These are phyloP conservation scores for Hemileccinum impolitum DNA, from an alignment of 768 basidiomycete species.

Conservation along the genomic window DNA sequence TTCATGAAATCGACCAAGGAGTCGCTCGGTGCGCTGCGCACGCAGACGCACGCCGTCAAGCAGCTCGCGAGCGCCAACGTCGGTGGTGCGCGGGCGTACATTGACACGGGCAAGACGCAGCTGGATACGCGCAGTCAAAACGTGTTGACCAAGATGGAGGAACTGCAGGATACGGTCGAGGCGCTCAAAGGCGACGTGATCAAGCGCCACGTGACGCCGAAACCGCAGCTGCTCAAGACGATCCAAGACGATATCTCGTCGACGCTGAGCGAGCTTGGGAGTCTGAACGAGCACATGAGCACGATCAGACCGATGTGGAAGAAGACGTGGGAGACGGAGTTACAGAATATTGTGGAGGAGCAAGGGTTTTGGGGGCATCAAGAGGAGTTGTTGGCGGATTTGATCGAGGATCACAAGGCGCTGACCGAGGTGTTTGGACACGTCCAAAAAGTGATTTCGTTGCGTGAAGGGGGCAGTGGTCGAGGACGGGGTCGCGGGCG, in stretches of 20 bases:
- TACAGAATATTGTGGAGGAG: slow-evolving; percentile 96
- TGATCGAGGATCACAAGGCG: slow-evolving; percentile 92
- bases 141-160: slow-evolving; percentile 88
- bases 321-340: slow-evolving; percentile 96
- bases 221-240: slow-evolving; percentile 61
- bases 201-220: slow-evolving; percentile 83
- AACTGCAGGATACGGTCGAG: slow-evolving; percentile 89
- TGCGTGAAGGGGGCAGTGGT: slow-evolving; percentile 37
- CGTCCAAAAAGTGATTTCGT: slow-evolving; percentile 82
- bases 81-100: slow-evolving; percentile 82
- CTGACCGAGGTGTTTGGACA: slow-evolving; percentile 82
- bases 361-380: slow-evolving; percentile 93
- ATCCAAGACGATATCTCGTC: slow-evolving; percentile 70
- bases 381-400: slow-evolving; percentile 84
- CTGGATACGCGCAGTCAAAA: slow-evolving; percentile 89
- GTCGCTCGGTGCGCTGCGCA: slow-evolving; percentile 70
- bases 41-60: slow-evolving; percentile 84
- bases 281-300: slow-evolving; percentile 79
- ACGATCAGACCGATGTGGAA: slow-evolving; percentile 96
- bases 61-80: slow-evolving; percentile 80
- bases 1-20: slow-evolving; percentile 92
- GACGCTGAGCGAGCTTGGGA: slow-evolving; percentile 66
- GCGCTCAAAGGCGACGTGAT: slow-evolving; percentile 86
- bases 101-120: slow-evolving; percentile 88
- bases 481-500: slow-evolving; percentile 43